Conservation (phyloP, 768 basidiomycete species). For the Trametes cubensis region DNA sequence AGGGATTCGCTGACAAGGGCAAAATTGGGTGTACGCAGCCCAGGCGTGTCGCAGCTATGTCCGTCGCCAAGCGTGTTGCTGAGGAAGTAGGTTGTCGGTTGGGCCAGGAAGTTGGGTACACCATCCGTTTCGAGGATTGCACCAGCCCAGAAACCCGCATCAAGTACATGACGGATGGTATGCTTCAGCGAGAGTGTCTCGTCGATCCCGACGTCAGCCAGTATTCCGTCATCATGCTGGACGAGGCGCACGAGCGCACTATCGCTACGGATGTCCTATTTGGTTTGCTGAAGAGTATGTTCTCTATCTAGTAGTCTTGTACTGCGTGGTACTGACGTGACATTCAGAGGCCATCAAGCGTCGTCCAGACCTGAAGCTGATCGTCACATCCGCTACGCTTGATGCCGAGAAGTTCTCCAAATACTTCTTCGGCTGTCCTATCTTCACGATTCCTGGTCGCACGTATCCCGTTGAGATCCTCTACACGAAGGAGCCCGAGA, state of each 20-base stretch:
- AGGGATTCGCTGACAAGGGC: conserved; percentile 87
- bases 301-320: conserved; percentile 25
- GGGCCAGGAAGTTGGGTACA: conserved; percentile 97
- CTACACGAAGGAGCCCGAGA: conserved; percentile 99
- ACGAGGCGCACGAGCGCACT: conserved; percentile 98
- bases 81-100: conserved; percentile 98
- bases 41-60: conserved; percentile 98
- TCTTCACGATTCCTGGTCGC: conserved; percentile 99
- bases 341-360: conserved; percentile 87
- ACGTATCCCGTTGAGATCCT: conserved; percentile 98
- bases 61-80: conserved; percentile 96
- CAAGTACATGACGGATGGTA: conserved; percentile 99
- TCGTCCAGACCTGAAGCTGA: conserved; percentile 93
- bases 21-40: conserved; percentile 98
- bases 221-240: conserved; percentile 96
- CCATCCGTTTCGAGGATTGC: conserved; percentile 99
- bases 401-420: conserved; percentile 99
- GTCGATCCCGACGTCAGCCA: conserved; percentile 92
- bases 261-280: conserved; percentile 99
- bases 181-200: conserved; percentile 95
- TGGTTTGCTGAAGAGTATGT: conserved; percentile 87
- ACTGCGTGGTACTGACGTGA: background rate
- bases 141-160: conserved; percentile 98
- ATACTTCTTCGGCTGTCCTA: conserved; percentile 98
- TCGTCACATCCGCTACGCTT: conserved; percentile 98